Conservation (phyloP, 2,329 filamentous ascomycete genomes). For the Penicillium carneum region DNA sequence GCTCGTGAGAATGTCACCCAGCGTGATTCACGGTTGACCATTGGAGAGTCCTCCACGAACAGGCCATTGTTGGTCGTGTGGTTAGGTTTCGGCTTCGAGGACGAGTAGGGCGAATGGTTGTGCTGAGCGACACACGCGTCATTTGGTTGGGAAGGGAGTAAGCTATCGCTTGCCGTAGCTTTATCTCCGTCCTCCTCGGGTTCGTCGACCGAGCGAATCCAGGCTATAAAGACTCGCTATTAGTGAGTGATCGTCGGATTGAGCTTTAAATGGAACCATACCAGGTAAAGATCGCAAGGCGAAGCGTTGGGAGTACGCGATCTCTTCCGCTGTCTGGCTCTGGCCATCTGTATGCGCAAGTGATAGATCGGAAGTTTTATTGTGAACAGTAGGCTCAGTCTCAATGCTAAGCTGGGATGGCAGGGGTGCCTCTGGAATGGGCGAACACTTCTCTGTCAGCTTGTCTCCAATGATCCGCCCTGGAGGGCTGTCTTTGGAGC, state of each 20-base stretch:
- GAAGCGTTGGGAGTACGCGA: constrained; percentile 19
- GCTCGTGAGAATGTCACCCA: constrained; percentile 56
- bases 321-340: constrained; percentile 27
- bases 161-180: constrained; percentile 41
- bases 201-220: constrained; percentile 53
- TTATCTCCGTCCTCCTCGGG: constrained; percentile 48
- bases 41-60: constrained; percentile 18
- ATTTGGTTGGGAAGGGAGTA: constrained; percentile 49
- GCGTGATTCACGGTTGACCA: constrained; percentile 50
- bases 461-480: constrained; percentile 33
- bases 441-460: constrained; percentile 32
- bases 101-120: constrained; percentile 51
- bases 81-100: constrained; percentile 34
- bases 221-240: constrained; percentile 42
- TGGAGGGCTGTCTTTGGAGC: constrained; percentile 30
- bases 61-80: constrained; percentile 16
- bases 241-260: constrained; percentile 14
- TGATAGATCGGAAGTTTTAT: constrained; percentile 33
- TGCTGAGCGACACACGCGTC: constrained; percentile 57
- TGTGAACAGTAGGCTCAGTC: constrained; percentile 29
- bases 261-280: constrained; percentile 31
- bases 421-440: constrained; percentile 20
- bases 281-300: constrained; percentile 49
- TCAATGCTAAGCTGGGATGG: constrained; percentile 31
- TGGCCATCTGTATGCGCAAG: constrained; percentile 32